These are phyloP conservation scores for Salinomyces thailandicus DNA, from an alignment of 2,329 filamentous ascomycete species.

Conservation along the genomic window DNA sequence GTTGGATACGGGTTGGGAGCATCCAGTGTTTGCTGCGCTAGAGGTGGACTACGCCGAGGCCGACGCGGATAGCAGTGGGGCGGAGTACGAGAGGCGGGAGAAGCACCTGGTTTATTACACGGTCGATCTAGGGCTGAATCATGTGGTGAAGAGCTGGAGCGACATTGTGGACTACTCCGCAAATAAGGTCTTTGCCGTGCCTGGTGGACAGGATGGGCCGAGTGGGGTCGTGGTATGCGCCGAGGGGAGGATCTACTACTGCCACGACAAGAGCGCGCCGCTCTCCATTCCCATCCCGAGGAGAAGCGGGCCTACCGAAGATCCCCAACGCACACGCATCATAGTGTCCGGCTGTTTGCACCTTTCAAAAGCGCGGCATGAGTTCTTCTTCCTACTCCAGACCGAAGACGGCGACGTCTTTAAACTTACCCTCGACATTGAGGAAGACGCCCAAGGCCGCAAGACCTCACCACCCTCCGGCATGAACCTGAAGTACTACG, in stretches of 20 bases:
- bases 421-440: conserved; percentile 89
- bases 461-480: conserved; percentile 70
- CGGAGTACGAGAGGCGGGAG: conserved; percentile 70
- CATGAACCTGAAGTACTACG: conserved; percentile 94
- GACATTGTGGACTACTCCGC: conserved; percentile 86
- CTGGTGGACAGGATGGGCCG: conserved; percentile 83
- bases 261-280: conserved; percentile 88
- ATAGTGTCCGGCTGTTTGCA: conserved; percentile 95
- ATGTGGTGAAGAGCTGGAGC: conserved; percentile 93
- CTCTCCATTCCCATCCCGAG: conserved; percentile 84
- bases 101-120: conserved; percentile 96
- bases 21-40: conserved; percentile 88
- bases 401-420: conserved; percentile 97
- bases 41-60: conserved; percentile 88
- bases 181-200: conserved; percentile 86
- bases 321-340: conserved; percentile 76
- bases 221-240: conserved; percentile 92
- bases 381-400: conserved; percentile 95
- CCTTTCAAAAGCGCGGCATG: conserved; percentile 67
- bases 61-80: conserved; percentile 81
- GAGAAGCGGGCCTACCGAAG: conserved; percentile 76
- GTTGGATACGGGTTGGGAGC: conserved; percentile 91
- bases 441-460: conserved; percentile 66
- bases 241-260: conserved; percentile 89
- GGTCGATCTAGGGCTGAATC: conserved; percentile 89